Conservation (phyloP, 257 asterid species). For the Scutellaria minor region DNA sequence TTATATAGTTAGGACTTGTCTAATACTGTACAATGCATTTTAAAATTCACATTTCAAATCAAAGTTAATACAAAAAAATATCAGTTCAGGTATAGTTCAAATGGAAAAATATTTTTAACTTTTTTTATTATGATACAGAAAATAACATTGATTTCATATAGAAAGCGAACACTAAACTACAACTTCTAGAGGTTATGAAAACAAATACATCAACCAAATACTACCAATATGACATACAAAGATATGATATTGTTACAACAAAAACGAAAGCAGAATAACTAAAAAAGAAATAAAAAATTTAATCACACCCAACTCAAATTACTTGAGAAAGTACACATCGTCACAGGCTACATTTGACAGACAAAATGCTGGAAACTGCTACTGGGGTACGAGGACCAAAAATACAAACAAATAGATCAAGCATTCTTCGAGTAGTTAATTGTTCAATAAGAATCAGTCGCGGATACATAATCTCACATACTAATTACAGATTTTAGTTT, state of each 20-base stretch:
- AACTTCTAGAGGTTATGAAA: neutral
- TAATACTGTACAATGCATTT: too few species aligned
- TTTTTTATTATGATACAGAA: too few species aligned
- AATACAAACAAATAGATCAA: too few species aligned
- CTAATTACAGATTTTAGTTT: conserved; percentile 50
- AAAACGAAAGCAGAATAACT: neutral
- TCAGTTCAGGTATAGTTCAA: too few species aligned
- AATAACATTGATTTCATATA: too few species aligned
- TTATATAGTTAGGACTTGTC: too few species aligned
- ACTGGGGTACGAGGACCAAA: neutral
- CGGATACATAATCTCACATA: neutral
- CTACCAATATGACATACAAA: neutral
- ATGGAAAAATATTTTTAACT: too few species aligned
- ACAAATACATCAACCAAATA: neutral
- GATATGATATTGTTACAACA: neutral
- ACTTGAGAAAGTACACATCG: neutral
- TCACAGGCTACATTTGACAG: neutral
- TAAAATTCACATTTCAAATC: too few species aligned
- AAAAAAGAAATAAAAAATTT: neutral
- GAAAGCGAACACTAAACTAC: neutral
- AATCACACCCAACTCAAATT: conserved; percentile 24
- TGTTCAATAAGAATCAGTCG: too few species aligned
- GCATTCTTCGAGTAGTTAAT: too few species aligned
- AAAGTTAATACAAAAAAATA: too few species aligned
- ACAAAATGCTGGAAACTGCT: neutral